Evolutionary conservation across 1,284 basidiomycete species (phyloP).

Genomic region (Mycosarcoma maydis): DNA sequence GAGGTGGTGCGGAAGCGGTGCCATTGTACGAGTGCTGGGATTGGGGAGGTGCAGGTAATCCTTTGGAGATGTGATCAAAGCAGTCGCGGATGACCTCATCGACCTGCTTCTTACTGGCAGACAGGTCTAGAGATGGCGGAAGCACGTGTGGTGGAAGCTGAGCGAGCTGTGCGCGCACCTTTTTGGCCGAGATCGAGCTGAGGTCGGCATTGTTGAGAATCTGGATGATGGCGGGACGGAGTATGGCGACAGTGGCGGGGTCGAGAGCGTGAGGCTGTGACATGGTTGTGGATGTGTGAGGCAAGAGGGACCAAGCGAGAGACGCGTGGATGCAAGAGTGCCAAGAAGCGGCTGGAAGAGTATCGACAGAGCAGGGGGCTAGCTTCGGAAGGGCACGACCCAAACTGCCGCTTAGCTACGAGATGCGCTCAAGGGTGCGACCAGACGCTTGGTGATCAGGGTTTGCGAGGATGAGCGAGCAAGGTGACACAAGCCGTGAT

Average conservation of each 20-base stretch:
- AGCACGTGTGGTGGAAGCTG: slow-evolving; percentile 48
- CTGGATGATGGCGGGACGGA: slow-evolving; percentile 57
- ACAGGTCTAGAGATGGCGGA: slow-evolving; percentile 49
- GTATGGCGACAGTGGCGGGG: slow-evolving; percentile 36
- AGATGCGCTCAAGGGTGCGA: too few species aligned
- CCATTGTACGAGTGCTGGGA: slow-evolving; percentile 23
- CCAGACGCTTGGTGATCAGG: too few species aligned
- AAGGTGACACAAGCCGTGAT: too few species aligned
- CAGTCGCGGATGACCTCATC: slow-evolving; percentile 59
- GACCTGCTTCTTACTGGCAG: slow-evolving; percentile 58
- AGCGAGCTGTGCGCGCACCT: slow-evolving; percentile 53
- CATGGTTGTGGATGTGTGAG: slow-evolving; percentile 20
- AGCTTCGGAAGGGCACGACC: too few species aligned
- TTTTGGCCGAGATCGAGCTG: slow-evolving; percentile 58
- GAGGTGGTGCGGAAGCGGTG: slow-evolving; percentile 31
- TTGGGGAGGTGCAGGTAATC: slow-evolving; percentile 43
- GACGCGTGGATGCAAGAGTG: not conserved
- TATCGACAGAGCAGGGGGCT: too few species aligned
- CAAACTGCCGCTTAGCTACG: too few species aligned
- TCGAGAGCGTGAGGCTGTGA: slow-evolving; percentile 40
- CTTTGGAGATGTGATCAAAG: slow-evolving; percentile 57
- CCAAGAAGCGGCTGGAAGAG: too few species aligned
- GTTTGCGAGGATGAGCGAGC: too few species aligned
- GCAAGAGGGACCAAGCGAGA: not conserved
- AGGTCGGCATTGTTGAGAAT: slow-evolving; percentile 62